A percentile compares a stretch with the other conserved stretches of the same genome.
phyloP scores from a whole-genome alignment of 805 yeast species.

The Starmerella apis region DNA sequence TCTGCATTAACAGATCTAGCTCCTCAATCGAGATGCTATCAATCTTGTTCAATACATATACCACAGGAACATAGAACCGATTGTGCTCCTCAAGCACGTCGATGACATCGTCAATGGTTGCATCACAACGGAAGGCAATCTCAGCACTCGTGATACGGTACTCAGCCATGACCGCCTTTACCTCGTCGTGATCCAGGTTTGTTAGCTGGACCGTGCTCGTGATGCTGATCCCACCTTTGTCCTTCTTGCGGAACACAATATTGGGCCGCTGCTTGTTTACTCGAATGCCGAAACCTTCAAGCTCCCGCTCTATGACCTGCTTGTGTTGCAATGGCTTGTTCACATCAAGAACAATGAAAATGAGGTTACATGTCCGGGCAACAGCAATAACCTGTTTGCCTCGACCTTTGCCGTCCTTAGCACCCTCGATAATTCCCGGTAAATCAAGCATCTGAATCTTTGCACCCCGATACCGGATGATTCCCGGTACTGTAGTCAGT shows the following conservation, averaged over 20 bases:
- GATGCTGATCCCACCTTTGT: slow-evolving; percentile 88
- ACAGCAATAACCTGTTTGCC: slow-evolving; percentile 98
- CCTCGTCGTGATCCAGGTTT: slow-evolving; percentile 82
- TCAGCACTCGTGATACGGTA: slow-evolving; percentile 93
- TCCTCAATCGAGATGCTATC: slow-evolving; percentile 93
- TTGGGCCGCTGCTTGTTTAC: slow-evolving; percentile 88
- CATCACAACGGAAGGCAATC: slow-evolving; percentile 93
- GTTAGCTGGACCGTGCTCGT: slow-evolving; percentile 90
- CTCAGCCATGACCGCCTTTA: slow-evolving; percentile 91
- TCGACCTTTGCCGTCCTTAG: slow-evolving; percentile 96
- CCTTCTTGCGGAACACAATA: slow-evolving; percentile 82
- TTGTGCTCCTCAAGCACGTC: slow-evolving; percentile 85
- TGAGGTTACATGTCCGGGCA: slow-evolving; percentile 91
- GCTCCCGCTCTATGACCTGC: slow-evolving; percentile 82
- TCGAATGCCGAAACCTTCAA: slow-evolving; percentile 96
- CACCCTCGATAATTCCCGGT: slow-evolving; percentile 96
- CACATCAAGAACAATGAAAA: slow-evolving; percentile 90
- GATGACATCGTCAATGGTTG: slow-evolving; percentile 91
- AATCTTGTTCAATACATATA: slow-evolving; percentile 89
- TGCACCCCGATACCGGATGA: slow-evolving; percentile 91
- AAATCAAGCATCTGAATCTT: slow-evolving; percentile 95
- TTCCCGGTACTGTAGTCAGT: slow-evolving; percentile 94
- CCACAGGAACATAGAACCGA: slow-evolving; percentile 89
- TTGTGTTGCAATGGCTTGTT: slow-evolving; percentile 93
- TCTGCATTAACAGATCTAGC: slow-evolving; percentile 75